Evolutionary conservation across 2,329 filamentous ascomycete species (phyloP), one percentile per base, ranked within the genome.

Genomic region (Rhynchosporium secalis): DNA sequence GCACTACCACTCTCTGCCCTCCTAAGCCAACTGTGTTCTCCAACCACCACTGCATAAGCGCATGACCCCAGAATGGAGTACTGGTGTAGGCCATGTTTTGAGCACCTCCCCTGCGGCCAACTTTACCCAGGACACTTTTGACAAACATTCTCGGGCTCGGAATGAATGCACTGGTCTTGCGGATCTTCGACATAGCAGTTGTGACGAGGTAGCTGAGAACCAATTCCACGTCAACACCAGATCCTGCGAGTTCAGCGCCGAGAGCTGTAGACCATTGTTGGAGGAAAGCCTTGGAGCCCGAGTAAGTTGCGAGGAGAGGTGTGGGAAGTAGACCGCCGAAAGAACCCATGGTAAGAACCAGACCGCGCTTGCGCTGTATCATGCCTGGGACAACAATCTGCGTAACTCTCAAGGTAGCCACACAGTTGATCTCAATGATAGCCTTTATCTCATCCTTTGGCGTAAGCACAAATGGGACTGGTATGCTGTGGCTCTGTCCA

Each of bases 291-390:
- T 99, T 99, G 85, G 90, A 95, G 68, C 95, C 95, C 49, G 91
- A 96, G 82, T 99, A 99, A 3, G 95, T 98, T 12, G 95, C 95
- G 49, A 99, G 84, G 60, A 95, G 87, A 5, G 96, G 93, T 0
- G 92, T 96, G 7, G 95, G 95, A 65, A 95, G 86, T 78, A 96
- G 89, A 69, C 95, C 96, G 65, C 90, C 95, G 74, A 98, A 96
- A 10, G 93, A 97, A 52, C 94, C 95, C 93, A 99, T 97, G 62
- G 94, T 99, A 60, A 99, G 81, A 72, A 99, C 92, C 41, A 99
- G 82, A 29, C 96, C 95, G 62, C 87, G 86, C 78, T 90, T 92
- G 72, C 93, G 89, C 75, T 88, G 82, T 64, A 90, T 84, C 86
- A 99, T 92, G 64, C 90, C 86, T 0, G 95, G 93, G 0, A 90